Percentiles rank a stretch among this genome's conserved stretches.
Evolutionary conservation across 495 filamentous ascomycete species (phyloP).

Genomic region (Hypomontagnella submonticulosa): DNA sequence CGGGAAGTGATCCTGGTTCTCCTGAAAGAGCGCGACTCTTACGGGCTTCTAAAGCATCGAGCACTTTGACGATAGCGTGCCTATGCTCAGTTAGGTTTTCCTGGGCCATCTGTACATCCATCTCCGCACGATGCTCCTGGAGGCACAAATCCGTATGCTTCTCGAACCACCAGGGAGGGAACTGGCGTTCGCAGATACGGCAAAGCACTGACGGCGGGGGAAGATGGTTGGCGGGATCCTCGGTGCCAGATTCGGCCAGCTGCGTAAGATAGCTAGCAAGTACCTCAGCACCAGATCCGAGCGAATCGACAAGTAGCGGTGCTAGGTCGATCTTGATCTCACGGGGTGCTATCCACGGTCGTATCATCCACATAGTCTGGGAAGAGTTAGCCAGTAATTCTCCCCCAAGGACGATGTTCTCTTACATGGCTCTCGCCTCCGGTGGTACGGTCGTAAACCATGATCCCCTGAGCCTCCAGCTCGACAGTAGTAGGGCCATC

Average conservation of each 20-base stretch:
- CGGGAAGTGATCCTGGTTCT: constrained; percentile 64
- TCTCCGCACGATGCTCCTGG: constrained; percentile 94
- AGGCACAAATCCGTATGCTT: constrained; percentile 97
- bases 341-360: constrained; percentile 86
- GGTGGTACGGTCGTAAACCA: constrained; percentile 91
- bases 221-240: constrained; percentile 83
- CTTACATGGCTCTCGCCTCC: constrained; percentile 91
- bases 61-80: constrained; percentile 92
- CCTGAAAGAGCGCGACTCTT: constrained; percentile 72
- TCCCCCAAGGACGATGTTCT: constrained; percentile 31
- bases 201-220: constrained; percentile 91
- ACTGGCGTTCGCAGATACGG: constrained; percentile 96
- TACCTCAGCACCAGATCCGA: constrained; percentile 94
- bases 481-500: constrained; percentile 68
- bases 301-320: constrained; percentile 86
- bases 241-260: constrained; percentile 84
- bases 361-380: constrained; percentile 99
- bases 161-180: constrained; percentile 99
- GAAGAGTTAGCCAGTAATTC: constrained; percentile 38
- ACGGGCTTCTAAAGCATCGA: constrained; percentile 89
- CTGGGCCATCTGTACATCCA: constrained; percentile 95
- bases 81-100: constrained; percentile 94
- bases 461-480: constrained; percentile 95
- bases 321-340: constrained; percentile 97
- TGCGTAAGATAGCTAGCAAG: constrained; percentile 91